phyloP scores from a whole-genome alignment of 1,284 basidiomycete species.

The Flammula alnicola region DNA sequence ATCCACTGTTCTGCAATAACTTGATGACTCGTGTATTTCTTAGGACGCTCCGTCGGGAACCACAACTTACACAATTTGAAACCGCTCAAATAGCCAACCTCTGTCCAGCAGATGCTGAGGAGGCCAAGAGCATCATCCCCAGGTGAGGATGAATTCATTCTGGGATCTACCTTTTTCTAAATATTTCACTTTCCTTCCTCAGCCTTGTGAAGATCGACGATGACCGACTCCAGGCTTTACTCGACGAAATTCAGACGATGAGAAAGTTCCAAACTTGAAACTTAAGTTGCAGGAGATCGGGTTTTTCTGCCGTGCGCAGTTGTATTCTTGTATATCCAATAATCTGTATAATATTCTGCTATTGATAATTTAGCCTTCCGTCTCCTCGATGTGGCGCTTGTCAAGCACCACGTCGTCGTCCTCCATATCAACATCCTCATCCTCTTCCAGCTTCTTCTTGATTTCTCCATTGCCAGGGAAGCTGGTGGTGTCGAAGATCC shows the following conservation, averaged over 20 bases:
- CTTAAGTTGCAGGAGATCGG: background rate
- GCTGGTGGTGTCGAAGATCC: constrained; percentile 65
- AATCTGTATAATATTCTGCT: constrained; percentile 16
- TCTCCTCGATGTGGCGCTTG: constrained; percentile 64
- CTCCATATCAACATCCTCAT: constrained; percentile 51
- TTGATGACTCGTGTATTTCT: background rate
- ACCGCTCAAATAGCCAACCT: constrained; percentile 92
- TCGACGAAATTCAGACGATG: constrained; percentile 89
- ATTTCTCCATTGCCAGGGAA: constrained; percentile 44
- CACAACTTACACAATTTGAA: constrained; percentile 86
- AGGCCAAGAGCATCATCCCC: constrained; percentile 90
- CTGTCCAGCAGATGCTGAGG: constrained; percentile 86
- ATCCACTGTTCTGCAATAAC: background rate
- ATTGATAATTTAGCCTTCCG: constrained; percentile 58
- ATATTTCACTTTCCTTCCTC: constrained; percentile 3
- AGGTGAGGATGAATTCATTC: constrained; percentile 55
- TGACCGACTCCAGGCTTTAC: constrained; percentile 77
- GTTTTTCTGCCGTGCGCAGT: background rate
- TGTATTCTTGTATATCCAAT: constrained; percentile 14
- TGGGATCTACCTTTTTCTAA: background rate
- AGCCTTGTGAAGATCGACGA: constrained; percentile 90
- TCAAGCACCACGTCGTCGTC: constrained; percentile 58
- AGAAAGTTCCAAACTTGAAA: constrained; percentile 81
- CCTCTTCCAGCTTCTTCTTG: constrained; percentile 42
- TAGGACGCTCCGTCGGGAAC: constrained; percentile 76